A percentile compares a stretch with the other conserved stretches of the same genome.
Evolutionary conservation across 2,329 filamentous ascomycete species (phyloP).

Genomic region (Epichloe festucae): DNA sequence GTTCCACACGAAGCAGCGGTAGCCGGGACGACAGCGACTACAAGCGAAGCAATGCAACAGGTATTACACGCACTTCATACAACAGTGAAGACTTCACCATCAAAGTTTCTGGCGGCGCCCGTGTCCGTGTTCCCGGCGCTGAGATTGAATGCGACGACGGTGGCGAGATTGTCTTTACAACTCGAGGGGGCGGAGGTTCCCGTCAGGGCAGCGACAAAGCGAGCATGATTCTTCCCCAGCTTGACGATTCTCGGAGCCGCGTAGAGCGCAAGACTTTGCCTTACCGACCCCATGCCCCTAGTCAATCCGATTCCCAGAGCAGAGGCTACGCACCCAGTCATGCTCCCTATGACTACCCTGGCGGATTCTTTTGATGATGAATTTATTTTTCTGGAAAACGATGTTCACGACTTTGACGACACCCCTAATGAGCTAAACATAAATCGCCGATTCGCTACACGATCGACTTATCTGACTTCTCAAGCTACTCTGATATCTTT

Average conservation of each 20-base stretch:
- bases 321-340: constrained; percentile 19
- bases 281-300: constrained; percentile 32
- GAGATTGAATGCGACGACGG: constrained; percentile 47
- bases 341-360: constrained; percentile 17
- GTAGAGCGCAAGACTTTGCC: constrained; percentile 30
- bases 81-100: constrained; percentile 47
- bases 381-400: not conserved
- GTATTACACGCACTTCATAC: constrained; percentile 40
- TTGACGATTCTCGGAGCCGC: constrained; percentile 32
- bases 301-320: constrained; percentile 34
- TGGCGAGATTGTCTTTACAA: constrained; percentile 44
- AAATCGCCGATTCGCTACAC: not conserved
- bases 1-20: constrained; percentile 43
- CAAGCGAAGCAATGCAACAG: constrained; percentile 47
- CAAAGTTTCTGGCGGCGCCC: constrained; percentile 42
- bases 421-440: constrained; percentile 14
- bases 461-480: not conserved
- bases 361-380: constrained; percentile 18
- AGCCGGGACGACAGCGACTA: constrained; percentile 54
- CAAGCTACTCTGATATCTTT: not conserved
- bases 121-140: constrained; percentile 41
- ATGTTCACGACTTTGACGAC: not conserved
- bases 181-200: constrained; percentile 14
- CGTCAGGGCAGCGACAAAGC: constrained; percentile 38
- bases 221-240: constrained; percentile 31